Evolutionary conservation across 768 basidiomycete species (phyloP).

Genomic region (Mrakia gelida): DNA sequence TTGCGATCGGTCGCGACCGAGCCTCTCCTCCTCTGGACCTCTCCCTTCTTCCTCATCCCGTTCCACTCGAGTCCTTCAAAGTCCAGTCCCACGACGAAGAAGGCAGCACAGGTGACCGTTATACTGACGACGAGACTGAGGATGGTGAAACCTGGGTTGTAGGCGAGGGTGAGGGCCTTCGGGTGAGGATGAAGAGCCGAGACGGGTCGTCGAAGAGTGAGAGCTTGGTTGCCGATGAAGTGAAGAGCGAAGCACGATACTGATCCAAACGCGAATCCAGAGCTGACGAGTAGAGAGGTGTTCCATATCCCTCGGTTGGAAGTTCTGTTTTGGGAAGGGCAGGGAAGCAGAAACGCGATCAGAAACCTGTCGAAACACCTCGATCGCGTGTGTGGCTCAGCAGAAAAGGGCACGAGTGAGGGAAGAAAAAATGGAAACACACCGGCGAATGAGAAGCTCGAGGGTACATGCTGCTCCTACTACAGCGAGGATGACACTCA

Average conservation of each 20-base stretch:
- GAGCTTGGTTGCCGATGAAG: conserved; percentile 46
- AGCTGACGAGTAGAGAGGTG: conserved; percentile 39
- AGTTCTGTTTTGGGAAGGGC: conserved; percentile 34
- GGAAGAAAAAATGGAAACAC: neutral
- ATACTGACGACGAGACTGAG: conserved; percentile 43
- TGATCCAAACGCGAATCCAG: conserved; percentile 43
- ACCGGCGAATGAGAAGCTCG: conserved; percentile 44
- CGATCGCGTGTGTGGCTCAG: neutral
- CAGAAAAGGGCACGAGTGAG: neutral
- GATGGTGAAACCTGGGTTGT: conserved; percentile 43
- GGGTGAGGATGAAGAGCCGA: neutral
- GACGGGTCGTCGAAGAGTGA: conserved; percentile 40
- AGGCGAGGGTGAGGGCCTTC: conserved; percentile 38
- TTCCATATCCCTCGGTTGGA: conserved; percentile 43
- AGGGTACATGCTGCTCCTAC: conserved; percentile 44
- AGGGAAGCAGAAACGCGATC: neutral
- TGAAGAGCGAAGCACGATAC: conserved; percentile 45
- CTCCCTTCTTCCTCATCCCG: conserved; percentile 15
- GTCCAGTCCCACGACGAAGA: conserved; percentile 45
- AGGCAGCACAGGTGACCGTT: conserved; percentile 41
- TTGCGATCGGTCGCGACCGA: neutral
- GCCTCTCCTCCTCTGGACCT: conserved; percentile 19
- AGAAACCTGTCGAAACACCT: neutral
- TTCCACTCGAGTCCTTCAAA: conserved; percentile 37
- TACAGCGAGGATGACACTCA: conserved; percentile 42